Evolutionary conservation across 2,329 filamentous ascomycete species (phyloP).

Genomic region (Hypomyces rosellus): DNA sequence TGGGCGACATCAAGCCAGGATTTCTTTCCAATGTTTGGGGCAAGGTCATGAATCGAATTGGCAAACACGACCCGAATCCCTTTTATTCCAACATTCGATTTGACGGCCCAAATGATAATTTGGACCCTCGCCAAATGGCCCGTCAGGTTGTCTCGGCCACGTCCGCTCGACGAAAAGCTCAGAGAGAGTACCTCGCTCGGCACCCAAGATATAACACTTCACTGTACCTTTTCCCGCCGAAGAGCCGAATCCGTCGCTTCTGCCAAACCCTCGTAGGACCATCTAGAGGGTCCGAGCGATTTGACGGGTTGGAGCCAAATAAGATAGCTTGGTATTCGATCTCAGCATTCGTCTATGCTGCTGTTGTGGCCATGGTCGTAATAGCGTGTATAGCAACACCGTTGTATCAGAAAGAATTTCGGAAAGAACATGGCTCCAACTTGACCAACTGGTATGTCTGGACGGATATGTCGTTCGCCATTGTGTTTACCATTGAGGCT

Average conservation of each 20-base stretch:
- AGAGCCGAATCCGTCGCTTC: conserved; percentile 69
- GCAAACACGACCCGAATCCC: conserved; percentile 76
- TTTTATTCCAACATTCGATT: conserved; percentile 78
- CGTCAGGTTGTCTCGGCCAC: conserved; percentile 82
- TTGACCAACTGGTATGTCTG: conserved; percentile 88
- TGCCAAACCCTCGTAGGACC: conserved; percentile 91
- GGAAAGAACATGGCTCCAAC: conserved; percentile 52
- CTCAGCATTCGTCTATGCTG: conserved; percentile 87
- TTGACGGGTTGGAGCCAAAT: conserved; percentile 85
- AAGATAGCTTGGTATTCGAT: conserved; percentile 88
- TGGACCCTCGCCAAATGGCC: conserved; percentile 83
- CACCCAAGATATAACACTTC: conserved; percentile 92
- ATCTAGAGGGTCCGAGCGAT: conserved; percentile 76
- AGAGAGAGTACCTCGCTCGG: conserved; percentile 80
- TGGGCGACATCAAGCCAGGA: conserved; percentile 48
- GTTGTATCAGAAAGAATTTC: conserved; percentile 86
- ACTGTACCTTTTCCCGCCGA: conserved; percentile 76
- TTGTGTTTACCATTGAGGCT: conserved; percentile 80
- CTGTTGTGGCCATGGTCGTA: conserved; percentile 96
- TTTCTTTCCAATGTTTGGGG: conserved; percentile 56
- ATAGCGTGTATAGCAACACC: conserved; percentile 92
- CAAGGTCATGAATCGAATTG: conserved; percentile 49
- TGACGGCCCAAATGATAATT: conserved; percentile 65
- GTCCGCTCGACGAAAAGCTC: conserved; percentile 75
- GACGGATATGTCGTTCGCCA: conserved; percentile 83